Percentiles rank a stretch among this genome's conserved stretches.
phyloP scores from a whole-genome alignment of 352 stramenopile species.

The Globisporangium recalcitrans region DNA sequence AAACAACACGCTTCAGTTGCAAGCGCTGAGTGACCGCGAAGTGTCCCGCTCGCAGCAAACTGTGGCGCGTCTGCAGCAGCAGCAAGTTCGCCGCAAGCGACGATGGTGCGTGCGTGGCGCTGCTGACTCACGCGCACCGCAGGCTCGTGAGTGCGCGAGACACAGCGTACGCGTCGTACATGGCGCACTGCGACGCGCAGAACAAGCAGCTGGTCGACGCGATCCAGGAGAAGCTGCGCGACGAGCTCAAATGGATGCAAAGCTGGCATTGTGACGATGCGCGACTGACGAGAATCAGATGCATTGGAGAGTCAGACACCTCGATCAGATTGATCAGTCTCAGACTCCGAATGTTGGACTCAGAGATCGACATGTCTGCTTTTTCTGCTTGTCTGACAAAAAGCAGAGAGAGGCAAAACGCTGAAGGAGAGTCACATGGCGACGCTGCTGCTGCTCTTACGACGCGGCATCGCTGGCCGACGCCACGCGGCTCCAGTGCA shows the following conservation, averaged over 20 bases:
- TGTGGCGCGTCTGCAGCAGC: constrained; percentile 21
- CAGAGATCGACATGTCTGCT: no score
- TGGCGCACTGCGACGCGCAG: constrained; percentile 20
- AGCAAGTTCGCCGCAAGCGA: constrained; percentile 14
- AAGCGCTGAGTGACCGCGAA: constrained; percentile 55
- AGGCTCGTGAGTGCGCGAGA: constrained; percentile 45
- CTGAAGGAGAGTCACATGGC: not conserved
- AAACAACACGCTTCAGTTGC: constrained; percentile 53
- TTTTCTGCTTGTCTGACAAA: not conserved
- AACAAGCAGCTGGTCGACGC: constrained; percentile 16
- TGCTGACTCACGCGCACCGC: constrained; percentile 61
- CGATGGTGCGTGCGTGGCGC: constrained; percentile 32
- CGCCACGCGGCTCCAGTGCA: not conserved
- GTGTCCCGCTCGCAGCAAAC: constrained; percentile 27
- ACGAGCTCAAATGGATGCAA: constrained; percentile 51
- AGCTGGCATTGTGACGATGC: constrained; percentile 46
- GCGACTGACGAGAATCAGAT: not conserved
- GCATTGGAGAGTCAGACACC: not conserved
- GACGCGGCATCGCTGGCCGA: not conserved
- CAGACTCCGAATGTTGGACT: no score
- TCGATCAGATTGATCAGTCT: not conserved
- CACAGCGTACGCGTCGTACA: constrained; percentile 32
- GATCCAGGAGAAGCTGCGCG: constrained; percentile 41
- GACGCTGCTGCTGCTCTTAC: not conserved
- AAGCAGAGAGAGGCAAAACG: not conserved